Conservation (phyloP, 1,284 basidiomycete species). For the Sphagnurus paluster region DNA sequence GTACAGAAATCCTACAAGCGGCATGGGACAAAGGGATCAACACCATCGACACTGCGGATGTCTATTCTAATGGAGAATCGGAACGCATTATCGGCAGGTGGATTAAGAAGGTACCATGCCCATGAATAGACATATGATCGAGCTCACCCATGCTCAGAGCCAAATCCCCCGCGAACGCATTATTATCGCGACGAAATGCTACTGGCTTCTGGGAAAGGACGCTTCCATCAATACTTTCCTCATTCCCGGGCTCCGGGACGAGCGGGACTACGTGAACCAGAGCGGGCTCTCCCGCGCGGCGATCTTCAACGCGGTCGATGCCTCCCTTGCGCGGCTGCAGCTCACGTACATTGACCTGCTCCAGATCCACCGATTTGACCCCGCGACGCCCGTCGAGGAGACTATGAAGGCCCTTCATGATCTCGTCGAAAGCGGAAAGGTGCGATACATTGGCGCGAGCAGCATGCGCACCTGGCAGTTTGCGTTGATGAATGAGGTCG, state of each 20-base stretch:
- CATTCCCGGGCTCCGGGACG: slow-evolving; percentile 16
- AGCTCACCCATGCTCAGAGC: slow-evolving; percentile 30
- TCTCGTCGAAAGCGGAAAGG: slow-evolving; percentile 38
- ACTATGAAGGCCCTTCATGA: slow-evolving; percentile 45
- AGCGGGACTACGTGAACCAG: slow-evolving; percentile 44
- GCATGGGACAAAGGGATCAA: slow-evolving; percentile 47
- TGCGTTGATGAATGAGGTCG: slow-evolving; percentile 23
- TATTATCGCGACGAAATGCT: slow-evolving; percentile 43
- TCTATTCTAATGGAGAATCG: slow-evolving; percentile 51
- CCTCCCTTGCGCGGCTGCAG: slow-evolving; percentile 33
- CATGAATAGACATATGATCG: background rate
- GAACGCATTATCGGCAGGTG: slow-evolving; percentile 50
- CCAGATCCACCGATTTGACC: slow-evolving; percentile 39
- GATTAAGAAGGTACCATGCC: slow-evolving; percentile 38
- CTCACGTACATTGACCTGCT: slow-evolving; percentile 11
- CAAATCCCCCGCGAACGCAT: slow-evolving; percentile 55
- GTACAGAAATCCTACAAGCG: slow-evolving; percentile 40
- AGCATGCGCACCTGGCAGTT: slow-evolving; percentile 37
- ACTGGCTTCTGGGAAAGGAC: slow-evolving; percentile 18
- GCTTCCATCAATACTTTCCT: background rate
- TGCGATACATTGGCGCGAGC: slow-evolving; percentile 41
- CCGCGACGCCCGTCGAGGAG: slow-evolving; percentile 34
- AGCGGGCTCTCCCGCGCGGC: slow-evolving; percentile 41
- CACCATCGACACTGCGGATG: slow-evolving; percentile 56
- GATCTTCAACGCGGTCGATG: slow-evolving; percentile 47